These are phyloP conservation scores for Erodium trifolium DNA, from an alignment of 441 rosid genomes.

Conservation along the genomic window DNA sequence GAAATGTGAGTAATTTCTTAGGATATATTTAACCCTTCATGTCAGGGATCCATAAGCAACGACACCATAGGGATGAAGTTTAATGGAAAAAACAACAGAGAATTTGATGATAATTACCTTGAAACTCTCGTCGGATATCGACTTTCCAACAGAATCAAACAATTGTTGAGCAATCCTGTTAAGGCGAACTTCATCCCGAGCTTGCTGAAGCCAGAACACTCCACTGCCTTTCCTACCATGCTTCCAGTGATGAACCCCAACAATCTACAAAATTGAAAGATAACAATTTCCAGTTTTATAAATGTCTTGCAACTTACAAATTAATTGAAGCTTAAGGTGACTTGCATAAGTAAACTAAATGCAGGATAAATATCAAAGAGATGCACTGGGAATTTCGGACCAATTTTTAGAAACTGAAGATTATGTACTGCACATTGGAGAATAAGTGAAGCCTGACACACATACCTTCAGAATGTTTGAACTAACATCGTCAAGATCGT, in stretches of 20 bases:
- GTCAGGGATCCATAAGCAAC: conserved; percentile 8
- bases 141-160: conserved; percentile 88
- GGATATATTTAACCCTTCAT: conserved; percentile 8
- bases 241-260: conserved; percentile 92
- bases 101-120: conserved; percentile 38
- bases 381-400: background rate
- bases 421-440: conserved; percentile 2
- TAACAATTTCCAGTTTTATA: background rate
- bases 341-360: background rate
- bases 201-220: conserved; percentile 91
- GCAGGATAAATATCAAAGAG: conserved; percentile 7
- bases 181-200: conserved; percentile 60
- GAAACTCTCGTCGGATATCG: conserved; percentile 81
- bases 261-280: conserved; percentile 40
- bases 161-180: conserved; percentile 76
- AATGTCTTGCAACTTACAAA: background rate
- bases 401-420: background rate
- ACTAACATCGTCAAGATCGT: conserved; percentile 57
- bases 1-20: background rate
- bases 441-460: conserved; percentile 12
- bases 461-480: conserved; percentile 78
- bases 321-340: background rate
- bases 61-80: background rate
- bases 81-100: background rate
- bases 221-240: conserved; percentile 87